A percentile compares a stretch with the other conserved stretches of the same genome.
Evolutionary conservation across 169 alveolate genomes (phyloP).

Genomic region (Ichthyophthirius multifiliis): DNA sequence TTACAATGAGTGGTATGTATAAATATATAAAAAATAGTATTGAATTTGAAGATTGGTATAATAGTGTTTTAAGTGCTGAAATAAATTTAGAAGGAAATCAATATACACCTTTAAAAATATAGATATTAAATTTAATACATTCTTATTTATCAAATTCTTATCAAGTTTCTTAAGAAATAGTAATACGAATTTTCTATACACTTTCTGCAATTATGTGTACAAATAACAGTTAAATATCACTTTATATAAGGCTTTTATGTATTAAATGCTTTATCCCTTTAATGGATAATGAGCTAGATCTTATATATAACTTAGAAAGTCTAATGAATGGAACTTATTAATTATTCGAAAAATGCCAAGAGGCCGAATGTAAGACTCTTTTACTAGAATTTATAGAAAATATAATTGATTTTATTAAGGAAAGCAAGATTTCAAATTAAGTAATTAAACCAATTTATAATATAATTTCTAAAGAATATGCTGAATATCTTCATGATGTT

Average conservation of each 20-base stretch:
- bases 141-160: not conserved
- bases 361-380: not conserved
- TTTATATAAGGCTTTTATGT: not conserved
- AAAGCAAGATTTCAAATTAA: not conserved
- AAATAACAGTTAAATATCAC: not conserved
- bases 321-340: not conserved
- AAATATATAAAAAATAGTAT: not conserved
- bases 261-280: not conserved
- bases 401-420: not conserved
- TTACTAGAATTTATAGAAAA: not conserved
- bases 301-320: not conserved
- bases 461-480: not conserved
- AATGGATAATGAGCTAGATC: not conserved
- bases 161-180: not conserved
- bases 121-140: not conserved
- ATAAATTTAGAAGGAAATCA: not conserved
- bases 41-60: slow-evolving; percentile 8
- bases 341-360: not conserved
- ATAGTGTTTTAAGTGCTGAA: not conserved
- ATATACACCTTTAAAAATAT: not conserved
- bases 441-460: not conserved
- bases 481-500: not conserved
- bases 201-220: not conserved
- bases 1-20: not conserved
- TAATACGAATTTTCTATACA: not conserved